Base-by-base conservation (phyloP, 2,329 filamentous ascomycete genomes). In the Penicillium sp. region DNA sequence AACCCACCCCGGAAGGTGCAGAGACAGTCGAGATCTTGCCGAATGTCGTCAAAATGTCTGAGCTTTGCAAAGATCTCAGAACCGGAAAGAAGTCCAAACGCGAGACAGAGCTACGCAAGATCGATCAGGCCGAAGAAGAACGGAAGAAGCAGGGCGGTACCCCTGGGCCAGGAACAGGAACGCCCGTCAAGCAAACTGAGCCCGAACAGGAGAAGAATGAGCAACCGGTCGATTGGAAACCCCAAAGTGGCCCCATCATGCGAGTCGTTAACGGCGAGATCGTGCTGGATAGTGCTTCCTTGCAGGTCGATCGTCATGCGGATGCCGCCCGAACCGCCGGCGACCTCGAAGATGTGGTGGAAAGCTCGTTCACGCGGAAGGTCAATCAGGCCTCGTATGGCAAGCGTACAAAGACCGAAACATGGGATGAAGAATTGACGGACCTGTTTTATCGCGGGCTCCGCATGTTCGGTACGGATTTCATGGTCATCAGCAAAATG, bases 401-500 rank as follows among this genome's bases (percentile, higher is more conserved):
- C 58, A 80, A 72, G 72, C 71, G 80, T 64, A 73, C 80, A 68
- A 82, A 82, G 60, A 76, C 73, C 9, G 78, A 81, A 57, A 74
- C 76, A 0, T 88, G 85, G 85, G 79, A 78, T 48, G 78, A 80
- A 50, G 79, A 84, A 14, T 72, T 80, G 60, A 87, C 85, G 0
- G 81, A 86, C 40, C 66, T 80, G 11, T 88, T 88, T 67, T 88
- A 87, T 67, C 77, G 85, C 44, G 84, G 82, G 1, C 74, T 88
- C 14, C 76, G 78, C 20, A 84, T 83, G 76, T 87, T 86, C 63
- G 85, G 85, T 35, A 87, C 84, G 0, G 85, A 88, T 66, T 88
- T 88, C 62, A 79, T 81, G 71, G 82, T 86, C 71, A 85, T 87
- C 61, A 82, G 79, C 63, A 82, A 83, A 57, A 78, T 87, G 73